These are phyloP conservation scores for Crinitomyces ghanaensis DNA, from an alignment of 805 yeast species.

Conservation along the genomic window DNA sequence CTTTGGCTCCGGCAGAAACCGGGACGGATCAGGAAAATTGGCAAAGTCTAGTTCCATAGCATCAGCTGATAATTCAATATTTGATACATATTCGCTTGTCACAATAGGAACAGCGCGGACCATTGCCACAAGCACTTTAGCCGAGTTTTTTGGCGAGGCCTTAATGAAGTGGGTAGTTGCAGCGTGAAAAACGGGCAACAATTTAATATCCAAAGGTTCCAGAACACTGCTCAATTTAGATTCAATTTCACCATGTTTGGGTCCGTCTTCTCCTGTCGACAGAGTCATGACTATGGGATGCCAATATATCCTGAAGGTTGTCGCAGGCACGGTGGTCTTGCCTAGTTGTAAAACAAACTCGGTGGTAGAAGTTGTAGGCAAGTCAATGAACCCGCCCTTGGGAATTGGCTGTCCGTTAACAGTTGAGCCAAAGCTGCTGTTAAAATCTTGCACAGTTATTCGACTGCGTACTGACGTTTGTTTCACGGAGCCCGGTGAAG, in stretches of 20 bases:
- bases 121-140: conserved; percentile 26
- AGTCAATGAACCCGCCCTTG: conserved; percentile 4
- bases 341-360: conserved; percentile 15
- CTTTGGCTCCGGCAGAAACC: conserved; percentile 18
- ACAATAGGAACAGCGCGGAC: conserved; percentile 24
- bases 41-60: conserved; percentile 15
- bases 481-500: conserved; percentile 6
- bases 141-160: conserved; percentile 17
- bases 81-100: conserved; percentile 16
- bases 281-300: conserved; percentile 17
- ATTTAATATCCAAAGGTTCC: conserved; percentile 22
- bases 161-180: conserved; percentile 22
- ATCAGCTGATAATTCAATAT: conserved; percentile 12
- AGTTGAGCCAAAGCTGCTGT: conserved; percentile 20
- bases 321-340: conserved; percentile 10
- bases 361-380: background rate
- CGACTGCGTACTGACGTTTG: conserved; percentile 14
- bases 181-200: conserved; percentile 14
- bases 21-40: conserved; percentile 18
- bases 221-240: conserved; percentile 11
- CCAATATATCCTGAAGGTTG: conserved; percentile 18
- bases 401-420: conserved; percentile 8
- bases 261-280: conserved; percentile 14
- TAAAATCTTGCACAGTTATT: conserved; percentile 15
- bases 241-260: conserved; percentile 12